Evolutionary conservation across 306 rosid genomes (phyloP), one percentile per base, ranked within the genome.

Genomic region (Calophaca sinica): DNA sequence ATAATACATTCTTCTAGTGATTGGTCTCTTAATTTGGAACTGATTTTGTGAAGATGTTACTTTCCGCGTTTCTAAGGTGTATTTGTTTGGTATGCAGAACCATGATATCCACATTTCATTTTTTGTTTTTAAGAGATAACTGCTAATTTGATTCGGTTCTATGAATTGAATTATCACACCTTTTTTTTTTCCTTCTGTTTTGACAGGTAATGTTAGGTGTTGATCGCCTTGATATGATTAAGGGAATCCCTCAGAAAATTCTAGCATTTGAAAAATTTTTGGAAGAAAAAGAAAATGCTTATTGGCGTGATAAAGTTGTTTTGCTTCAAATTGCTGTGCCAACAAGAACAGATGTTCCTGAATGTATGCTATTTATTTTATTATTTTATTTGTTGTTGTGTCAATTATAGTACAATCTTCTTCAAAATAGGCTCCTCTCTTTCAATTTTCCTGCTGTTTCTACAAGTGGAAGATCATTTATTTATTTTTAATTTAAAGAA

Each of bases 211-310:
- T 94, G 96, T 66, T 91, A 83, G 98, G 98, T 3, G 96, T 94
- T 76, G 96, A 91, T 84, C 97, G 96, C 71, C 98, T 94, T 66
- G 98, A 94, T 87, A 94, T 91, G 96, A 94, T 94, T 53, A 94
- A 94, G 83, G 98, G 98, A 80, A 94, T 94, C 41, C 97, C 98
- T 60, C 98, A 91, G 54, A 91, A 91, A 79, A 86, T 91, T 70
- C 83, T 94, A 88, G 98, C 98, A 14, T 94, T 94, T 54, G 98
- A 91, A 64, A 88, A 94, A 73, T 94, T 94, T 83, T 94, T 91
- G 1, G 98, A 94, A 87, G 97, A 94, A 73, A 94, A 94, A 87
- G 97, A 94, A 77, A 94, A 94, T 80, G 88, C 89, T 52, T 68
- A 73, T 14, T 94, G 97, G 98, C 96, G 86, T 72, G 96, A 91